Conservation (phyloP, 345 rosid genomes). For the Rhodamnia rubescens region DNA sequence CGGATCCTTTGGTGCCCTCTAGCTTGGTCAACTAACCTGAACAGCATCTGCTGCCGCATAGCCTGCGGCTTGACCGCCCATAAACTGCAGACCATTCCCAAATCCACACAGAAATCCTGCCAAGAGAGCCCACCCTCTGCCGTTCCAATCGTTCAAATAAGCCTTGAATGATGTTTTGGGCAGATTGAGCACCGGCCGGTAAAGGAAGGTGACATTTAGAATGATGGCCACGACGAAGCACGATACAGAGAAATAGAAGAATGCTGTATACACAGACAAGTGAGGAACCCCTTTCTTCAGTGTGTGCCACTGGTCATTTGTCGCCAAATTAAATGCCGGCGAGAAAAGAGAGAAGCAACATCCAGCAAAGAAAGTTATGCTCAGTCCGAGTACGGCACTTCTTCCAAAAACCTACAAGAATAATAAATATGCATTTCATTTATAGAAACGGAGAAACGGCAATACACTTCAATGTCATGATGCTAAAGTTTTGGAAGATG, state of each 20-base stretch:
- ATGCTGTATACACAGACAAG: conserved; percentile 61
- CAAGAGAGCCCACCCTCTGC: conserved; percentile 72
- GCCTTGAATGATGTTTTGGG: conserved; percentile 59
- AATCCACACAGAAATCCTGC: conserved; percentile 80
- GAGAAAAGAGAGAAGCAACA: conserved; percentile 76
- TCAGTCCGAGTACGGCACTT: conserved; percentile 46
- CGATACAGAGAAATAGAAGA: conserved; percentile 67
- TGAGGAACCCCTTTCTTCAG: conserved; percentile 63
- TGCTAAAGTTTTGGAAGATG: not conserved
- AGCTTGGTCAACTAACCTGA: conserved; percentile 31
- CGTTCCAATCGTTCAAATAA: conserved; percentile 63
- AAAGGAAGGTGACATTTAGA: conserved; percentile 51
- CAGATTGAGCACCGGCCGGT: conserved; percentile 42
- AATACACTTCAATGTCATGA: not conserved
- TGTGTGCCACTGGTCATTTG: conserved; percentile 78
- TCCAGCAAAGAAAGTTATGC: conserved; percentile 62
- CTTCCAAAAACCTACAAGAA: conserved; percentile 57
- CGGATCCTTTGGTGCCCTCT: not conserved
- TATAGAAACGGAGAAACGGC: not conserved
- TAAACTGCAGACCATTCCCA: conserved; percentile 79
- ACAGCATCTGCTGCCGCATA: conserved; percentile 88
- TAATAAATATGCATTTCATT: not conserved
- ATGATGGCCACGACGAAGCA: conserved; percentile 44
- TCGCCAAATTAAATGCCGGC: conserved; percentile 80
- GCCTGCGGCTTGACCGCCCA: conserved; percentile 90